A percentile compares a stretch with the other conserved stretches of the same genome.
Evolutionary conservation across 345 rosid species (phyloP).

Genomic region (Lepidium africanum): DNA sequence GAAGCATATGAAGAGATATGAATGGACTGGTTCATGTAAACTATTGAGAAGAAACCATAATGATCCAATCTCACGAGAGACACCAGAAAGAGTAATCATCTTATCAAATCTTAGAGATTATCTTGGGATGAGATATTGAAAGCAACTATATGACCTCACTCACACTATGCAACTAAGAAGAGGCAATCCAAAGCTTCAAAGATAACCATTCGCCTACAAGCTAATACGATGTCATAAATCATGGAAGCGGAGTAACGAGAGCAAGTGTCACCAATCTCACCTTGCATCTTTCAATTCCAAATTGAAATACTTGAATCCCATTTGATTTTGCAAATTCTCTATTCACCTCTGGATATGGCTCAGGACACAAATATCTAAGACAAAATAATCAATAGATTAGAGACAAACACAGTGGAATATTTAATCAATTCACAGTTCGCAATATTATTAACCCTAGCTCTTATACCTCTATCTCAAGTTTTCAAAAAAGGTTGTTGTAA

Average conservation of each 20-base stretch:
- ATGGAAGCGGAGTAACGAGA: not conserved
- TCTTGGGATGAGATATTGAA: not conserved
- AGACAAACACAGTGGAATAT: not conserved
- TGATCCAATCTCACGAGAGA: not conserved
- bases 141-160: not conserved
- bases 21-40: too few species aligned
- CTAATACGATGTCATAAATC: not conserved
- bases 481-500: not conserved
- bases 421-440: not conserved
- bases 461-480: not conserved
- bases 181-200: not conserved
- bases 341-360: conserved; percentile 54
- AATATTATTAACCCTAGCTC: not conserved
- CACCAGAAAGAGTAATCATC: not conserved
- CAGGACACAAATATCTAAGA: conserved; percentile 63
- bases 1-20: not conserved
- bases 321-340: conserved; percentile 46
- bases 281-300: conserved; percentile 72
- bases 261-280: conserved; percentile 15
- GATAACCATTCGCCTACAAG: not conserved
- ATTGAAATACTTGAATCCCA: conserved; percentile 59
- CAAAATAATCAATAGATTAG: not conserved
- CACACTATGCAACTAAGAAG: not conserved
- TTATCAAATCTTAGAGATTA: not conserved
- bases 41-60: too few species aligned